A percentile compares a stretch with the other conserved stretches of the same genome.
phyloP scores from a whole-genome alignment of 768 basidiomycete genomes.

The Leccinum barrowsii region DNA sequence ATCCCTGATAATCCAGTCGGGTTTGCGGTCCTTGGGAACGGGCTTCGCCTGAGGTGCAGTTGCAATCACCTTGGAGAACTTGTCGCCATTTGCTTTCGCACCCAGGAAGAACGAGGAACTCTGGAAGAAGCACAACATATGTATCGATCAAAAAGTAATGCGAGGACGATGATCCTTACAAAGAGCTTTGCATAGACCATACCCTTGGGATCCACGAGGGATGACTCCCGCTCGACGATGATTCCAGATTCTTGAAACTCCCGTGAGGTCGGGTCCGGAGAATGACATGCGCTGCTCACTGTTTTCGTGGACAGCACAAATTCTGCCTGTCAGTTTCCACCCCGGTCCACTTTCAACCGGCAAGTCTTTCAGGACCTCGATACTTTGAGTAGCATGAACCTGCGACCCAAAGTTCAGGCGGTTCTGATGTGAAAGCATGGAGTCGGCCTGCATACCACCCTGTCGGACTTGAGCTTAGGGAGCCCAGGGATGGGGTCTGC shows the following conservation, averaged over 20 bases:
- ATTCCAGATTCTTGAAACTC: conserved; percentile 62
- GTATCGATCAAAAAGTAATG: not conserved
- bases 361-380: conserved; percentile 76
- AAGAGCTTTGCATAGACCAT: conserved; percentile 60
- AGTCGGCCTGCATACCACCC: conserved; percentile 46
- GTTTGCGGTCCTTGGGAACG: conserved; percentile 55
- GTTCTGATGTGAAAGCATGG: not conserved
- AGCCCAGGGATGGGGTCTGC: conserved; percentile 54
- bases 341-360: conserved; percentile 73
- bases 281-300: conserved; percentile 44
- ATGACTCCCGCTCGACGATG: conserved; percentile 60
- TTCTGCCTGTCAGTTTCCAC: conserved; percentile 67
- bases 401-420: conserved; percentile 22
- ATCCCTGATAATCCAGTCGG: conserved; percentile 60
- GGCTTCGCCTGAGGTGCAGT: conserved; percentile 58
- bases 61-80: conserved; percentile 60
- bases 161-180: conserved; percentile 33
- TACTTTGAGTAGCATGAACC: conserved; percentile 79
- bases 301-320: conserved; percentile 76
- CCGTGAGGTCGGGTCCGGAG: not conserved
- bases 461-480: conserved; percentile 67
- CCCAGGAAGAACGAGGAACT: conserved; percentile 69
- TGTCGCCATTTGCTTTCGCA: conserved; percentile 58
- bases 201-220: conserved; percentile 61
- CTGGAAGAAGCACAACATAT: conserved; percentile 28